Evolutionary conservation across 345 rosid genomes (phyloP).

Genomic region (Populus euphratica): DNA sequence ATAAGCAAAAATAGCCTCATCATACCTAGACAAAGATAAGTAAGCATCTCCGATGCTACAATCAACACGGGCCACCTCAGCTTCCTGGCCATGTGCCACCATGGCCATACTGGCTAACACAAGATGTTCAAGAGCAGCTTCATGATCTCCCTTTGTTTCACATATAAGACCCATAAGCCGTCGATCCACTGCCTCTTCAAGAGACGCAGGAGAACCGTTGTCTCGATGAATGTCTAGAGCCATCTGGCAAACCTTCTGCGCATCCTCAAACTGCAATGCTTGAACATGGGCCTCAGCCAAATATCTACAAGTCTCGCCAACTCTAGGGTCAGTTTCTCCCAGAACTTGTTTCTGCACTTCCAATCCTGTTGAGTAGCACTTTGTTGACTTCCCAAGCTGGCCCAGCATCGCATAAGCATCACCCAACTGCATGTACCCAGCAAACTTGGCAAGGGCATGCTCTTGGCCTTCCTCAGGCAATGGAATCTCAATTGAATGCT

Average conservation of each 20-base stretch:
- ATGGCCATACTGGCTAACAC: slow-evolving; percentile 91
- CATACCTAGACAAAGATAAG: slow-evolving; percentile 73
- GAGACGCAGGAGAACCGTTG: slow-evolving; percentile 50
- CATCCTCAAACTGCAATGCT: slow-evolving; percentile 85
- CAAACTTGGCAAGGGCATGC: slow-evolving; percentile 85
- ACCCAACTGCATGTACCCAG: slow-evolving; percentile 96
- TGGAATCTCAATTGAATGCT: slow-evolving; percentile 74
- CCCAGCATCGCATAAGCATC: slow-evolving; percentile 83
- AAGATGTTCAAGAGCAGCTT: slow-evolving; percentile 87
- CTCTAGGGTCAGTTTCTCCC: slow-evolving; percentile 71
- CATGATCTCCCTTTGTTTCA: slow-evolving; percentile 79
- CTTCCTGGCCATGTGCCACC: slow-evolving; percentile 61
- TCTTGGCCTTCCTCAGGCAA: slow-evolving; percentile 69
- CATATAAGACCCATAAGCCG: slow-evolving; percentile 89
- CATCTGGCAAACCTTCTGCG: slow-evolving; percentile 72
- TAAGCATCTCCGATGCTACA: slow-evolving; percentile 92
- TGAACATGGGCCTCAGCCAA: slow-evolving; percentile 93
- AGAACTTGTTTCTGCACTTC: slow-evolving; percentile 86
- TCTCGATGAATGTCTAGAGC: slow-evolving; percentile 80
- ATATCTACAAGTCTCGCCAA: slow-evolving; percentile 84
- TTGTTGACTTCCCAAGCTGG: slow-evolving; percentile 72
- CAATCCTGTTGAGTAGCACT: slow-evolving; percentile 74
- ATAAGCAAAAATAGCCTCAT: slow-evolving; percentile 81
- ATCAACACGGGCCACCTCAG: slow-evolving; percentile 80
- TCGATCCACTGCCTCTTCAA: slow-evolving; percentile 87